Evolutionary conservation across 768 basidiomycete genomes (phyloP), one percentile per base, ranked within the genome.

Genomic region (Daedaleopsis nitida): DNA sequence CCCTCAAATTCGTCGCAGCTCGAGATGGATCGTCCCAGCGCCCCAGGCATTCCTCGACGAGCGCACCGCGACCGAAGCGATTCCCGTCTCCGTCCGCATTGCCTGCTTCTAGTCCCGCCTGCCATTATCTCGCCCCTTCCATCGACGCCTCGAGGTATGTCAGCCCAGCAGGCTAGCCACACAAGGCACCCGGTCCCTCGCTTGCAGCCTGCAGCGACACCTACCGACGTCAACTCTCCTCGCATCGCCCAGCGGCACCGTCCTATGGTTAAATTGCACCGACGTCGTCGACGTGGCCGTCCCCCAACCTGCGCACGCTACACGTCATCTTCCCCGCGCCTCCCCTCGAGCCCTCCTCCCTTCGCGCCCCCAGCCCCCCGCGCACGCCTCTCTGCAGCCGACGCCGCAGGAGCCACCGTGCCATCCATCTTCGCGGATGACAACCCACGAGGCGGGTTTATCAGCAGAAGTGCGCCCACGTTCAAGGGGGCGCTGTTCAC

Each of bases 181-280:
- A 23, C 24, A 43, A 48, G 45, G 11, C 24, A 53, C 60, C 39
- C 17, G 21, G 21, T 21, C 7, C 47, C 9, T 10, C 8, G 23
- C n/a, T 10, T 19, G 19, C 21, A 48, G 47, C n/a, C n/a, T n/a
- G n/a, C n/a, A n/a, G n/a, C 9, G 47, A n/a, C 27, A 14, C 47
- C 23, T 23, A 27, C 43, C 57, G 60, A 58, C 57, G 55, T 57
- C 56, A 62, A n/a, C 56, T 14, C 51, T 17, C 14, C 45, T 23
- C 52, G 47, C 51, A 6, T 35, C n/a, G n/a, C n/a, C 55, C 47
- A 52, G 60, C 60, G 50, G 39, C 27, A 16, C 55, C 52, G 52
- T 42, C 55, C 55, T 55, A 32, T 52, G 61, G 56, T 45, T 58
- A 62, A 32, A 62, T 62, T 62, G 61, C 61, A 14, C 43, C 17